Evolutionary conservation across 2,329 filamentous ascomycete genomes (phyloP).

Genomic region (Fusarium udum): DNA sequence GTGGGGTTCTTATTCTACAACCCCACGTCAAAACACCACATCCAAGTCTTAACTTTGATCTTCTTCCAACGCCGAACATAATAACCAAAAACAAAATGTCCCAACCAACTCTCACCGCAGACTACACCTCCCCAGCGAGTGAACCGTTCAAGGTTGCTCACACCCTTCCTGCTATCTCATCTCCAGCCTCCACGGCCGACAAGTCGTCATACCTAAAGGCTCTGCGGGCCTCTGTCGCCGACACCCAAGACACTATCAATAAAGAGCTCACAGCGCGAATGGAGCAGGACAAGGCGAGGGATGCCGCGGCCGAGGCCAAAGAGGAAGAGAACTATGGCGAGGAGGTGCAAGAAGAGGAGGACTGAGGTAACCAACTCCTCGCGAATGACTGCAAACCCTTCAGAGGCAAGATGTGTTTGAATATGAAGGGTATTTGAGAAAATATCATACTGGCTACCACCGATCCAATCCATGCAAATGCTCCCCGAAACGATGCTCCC

Average conservation of each 20-base stretch:
- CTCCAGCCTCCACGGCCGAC: constrained; percentile 52
- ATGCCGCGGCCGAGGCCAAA: constrained; percentile 61
- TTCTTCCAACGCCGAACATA: neutral
- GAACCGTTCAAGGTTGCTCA: constrained; percentile 56
- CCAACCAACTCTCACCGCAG: constrained; percentile 49
- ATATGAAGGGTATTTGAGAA: constrained; percentile 36
- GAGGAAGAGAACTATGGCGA: constrained; percentile 88
- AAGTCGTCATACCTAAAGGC: constrained; percentile 68
- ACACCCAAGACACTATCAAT: constrained; percentile 75
- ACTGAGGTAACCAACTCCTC: constrained; percentile 31
- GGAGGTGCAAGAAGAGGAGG: constrained; percentile 76
- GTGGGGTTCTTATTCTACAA: constrained; percentile 27
- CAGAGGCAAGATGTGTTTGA: constrained; percentile 24
- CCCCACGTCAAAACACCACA: constrained; percentile 34
- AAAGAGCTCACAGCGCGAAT: constrained; percentile 76
- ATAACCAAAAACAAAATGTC: constrained; percentile 18
- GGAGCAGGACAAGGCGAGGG: constrained; percentile 73
- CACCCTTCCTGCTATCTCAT: constrained; percentile 48
- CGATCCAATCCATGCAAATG: constrained; percentile 38
- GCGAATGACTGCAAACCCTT: neutral
- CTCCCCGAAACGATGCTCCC: constrained; percentile 27
- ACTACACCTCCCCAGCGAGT: constrained; percentile 64
- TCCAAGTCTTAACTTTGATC: neutral
- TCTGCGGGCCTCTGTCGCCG: constrained; percentile 65
- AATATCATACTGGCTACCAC: constrained; percentile 39